Evolutionary conservation across 495 filamentous ascomycete genomes (phyloP).

Genomic region (Penicillium bovifimosum): DNA sequence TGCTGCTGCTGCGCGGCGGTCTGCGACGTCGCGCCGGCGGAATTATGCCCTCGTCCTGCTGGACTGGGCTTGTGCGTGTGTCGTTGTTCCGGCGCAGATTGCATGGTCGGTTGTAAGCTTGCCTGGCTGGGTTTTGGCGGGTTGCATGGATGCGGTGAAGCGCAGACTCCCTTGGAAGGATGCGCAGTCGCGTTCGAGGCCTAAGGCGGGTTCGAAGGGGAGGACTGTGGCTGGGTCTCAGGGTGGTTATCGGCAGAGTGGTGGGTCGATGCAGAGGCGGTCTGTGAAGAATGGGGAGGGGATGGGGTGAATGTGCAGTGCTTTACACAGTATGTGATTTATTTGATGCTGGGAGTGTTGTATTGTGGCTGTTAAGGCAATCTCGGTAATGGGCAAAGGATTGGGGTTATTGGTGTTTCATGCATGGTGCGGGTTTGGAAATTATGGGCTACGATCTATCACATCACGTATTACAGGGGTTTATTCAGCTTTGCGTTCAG

Average conservation of each 20-base stretch:
- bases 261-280: background rate
- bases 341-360: background rate
- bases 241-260: background rate
- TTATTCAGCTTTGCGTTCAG: background rate
- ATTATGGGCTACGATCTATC: background rate
- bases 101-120: constrained; percentile 20
- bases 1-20: constrained; percentile 65
- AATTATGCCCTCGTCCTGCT: constrained; percentile 21
- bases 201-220: constrained; percentile 10
- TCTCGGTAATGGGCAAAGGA: background rate
- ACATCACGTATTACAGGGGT: background rate
- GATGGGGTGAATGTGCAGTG: background rate
- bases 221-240: background rate
- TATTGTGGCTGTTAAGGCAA: background rate
- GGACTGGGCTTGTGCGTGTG: constrained; percentile 25
- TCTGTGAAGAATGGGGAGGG: background rate
- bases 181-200: constrained; percentile 4
- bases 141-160: constrained; percentile 14
- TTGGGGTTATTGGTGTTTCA: background rate
- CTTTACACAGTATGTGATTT: no score
- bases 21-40: constrained; percentile 12
- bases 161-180: constrained; percentile 7
- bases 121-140: constrained; percentile 18
- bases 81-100: constrained; percentile 27
- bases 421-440: background rate